These are phyloP conservation scores for Neofusicoccum sp. DNA, from an alignment of 2,329 filamentous ascomycete species.

Conservation along the genomic window DNA sequence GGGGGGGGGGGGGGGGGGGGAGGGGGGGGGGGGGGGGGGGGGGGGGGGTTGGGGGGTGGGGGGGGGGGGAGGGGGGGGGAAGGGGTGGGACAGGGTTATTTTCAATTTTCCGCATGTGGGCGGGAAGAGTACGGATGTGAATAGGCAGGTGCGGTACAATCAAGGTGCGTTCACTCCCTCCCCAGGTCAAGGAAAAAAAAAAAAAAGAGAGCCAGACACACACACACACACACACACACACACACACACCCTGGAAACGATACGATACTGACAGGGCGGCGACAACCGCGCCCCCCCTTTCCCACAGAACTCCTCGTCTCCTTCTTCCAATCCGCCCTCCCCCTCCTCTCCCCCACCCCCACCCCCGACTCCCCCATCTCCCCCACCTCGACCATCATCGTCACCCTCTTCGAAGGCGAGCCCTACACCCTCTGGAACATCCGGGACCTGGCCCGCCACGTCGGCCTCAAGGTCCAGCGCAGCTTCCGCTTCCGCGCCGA, in stretches of 20 bases:
- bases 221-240: too few relatives aligned
- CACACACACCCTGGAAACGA: too few relatives aligned
- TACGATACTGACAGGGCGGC: too few relatives aligned
- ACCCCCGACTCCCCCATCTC: constrained; percentile 25
- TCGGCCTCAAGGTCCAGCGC: constrained; percentile 65
- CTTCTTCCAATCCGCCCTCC: constrained; percentile 46
- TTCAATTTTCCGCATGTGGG: constrained; percentile 99
- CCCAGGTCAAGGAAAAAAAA: neutral
- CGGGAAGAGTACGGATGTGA: constrained; percentile 87
- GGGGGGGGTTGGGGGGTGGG: too few relatives aligned
- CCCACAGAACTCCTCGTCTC: constrained; percentile 42
- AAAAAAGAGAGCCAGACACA: too few relatives aligned
- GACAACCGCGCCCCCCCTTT: neutral
- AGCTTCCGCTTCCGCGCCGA: constrained; percentile 67
- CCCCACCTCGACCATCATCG: constrained; percentile 61
- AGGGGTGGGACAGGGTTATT: constrained; percentile 73
- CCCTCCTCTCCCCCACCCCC: constrained; percentile 45
- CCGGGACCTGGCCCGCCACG: constrained; percentile 77
- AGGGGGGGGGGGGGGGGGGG: constrained; percentile 22
- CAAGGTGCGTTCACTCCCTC: constrained; percentile 48
- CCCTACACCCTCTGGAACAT: constrained; percentile 97
- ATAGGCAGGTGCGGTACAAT: constrained; percentile 89
- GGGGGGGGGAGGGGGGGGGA: too few relatives aligned
- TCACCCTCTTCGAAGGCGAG: constrained; percentile 89
- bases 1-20: neutral